These are phyloP conservation scores for Ogataea trehaloabstinens DNA, from an alignment of 805 yeast genomes.

Conservation along the genomic window DNA sequence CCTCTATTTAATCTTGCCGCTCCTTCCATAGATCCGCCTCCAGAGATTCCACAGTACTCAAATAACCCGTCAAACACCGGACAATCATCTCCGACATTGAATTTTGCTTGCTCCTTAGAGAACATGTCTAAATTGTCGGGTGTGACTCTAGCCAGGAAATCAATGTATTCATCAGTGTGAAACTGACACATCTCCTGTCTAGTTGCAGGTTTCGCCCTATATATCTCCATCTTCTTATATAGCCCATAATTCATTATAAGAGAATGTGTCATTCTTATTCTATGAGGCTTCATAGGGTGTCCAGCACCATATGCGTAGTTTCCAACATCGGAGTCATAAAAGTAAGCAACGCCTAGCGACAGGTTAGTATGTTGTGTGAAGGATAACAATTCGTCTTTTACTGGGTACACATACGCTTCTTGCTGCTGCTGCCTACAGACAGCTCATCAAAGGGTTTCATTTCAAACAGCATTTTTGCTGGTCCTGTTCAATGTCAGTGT, in stretches of 20 bases:
- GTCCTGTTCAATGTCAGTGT: too few species aligned
- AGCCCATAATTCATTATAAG: conserved; percentile 95
- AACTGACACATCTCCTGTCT: conserved; percentile 98
- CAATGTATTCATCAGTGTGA: conserved; percentile 96
- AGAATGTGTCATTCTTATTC: conserved; percentile 98
- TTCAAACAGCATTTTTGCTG: conserved; percentile 40
- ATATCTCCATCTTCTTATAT: conserved; percentile 95
- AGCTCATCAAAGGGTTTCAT: conserved; percentile 64
- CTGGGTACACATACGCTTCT: conserved; percentile 44
- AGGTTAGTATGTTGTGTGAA: too few species aligned
- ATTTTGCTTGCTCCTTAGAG: conserved; percentile 82
- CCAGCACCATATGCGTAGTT: conserved; percentile 98
- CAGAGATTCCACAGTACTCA: conserved; percentile 73
- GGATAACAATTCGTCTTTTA: too few species aligned
- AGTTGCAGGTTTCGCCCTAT: conserved; percentile 96
- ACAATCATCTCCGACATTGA: conserved; percentile 95
- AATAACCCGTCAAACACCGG: conserved; percentile 79
- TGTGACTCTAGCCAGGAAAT: conserved; percentile 83
- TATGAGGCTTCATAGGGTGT: conserved; percentile 98
- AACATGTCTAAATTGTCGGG: conserved; percentile 90
- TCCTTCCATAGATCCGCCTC: conserved; percentile 91
- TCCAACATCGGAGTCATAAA: conserved; percentile 90
- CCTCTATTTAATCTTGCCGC: conserved; percentile 78
- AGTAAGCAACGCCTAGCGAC: conserved; percentile 62
- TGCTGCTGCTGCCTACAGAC: conserved; percentile 52